A percentile compares a stretch with the other conserved stretches of the same genome.
These are phyloP conservation scores for Pilasporangium apinafurcum DNA, from an alignment of 352 stramenopile genomes.

Conservation along the genomic window DNA sequence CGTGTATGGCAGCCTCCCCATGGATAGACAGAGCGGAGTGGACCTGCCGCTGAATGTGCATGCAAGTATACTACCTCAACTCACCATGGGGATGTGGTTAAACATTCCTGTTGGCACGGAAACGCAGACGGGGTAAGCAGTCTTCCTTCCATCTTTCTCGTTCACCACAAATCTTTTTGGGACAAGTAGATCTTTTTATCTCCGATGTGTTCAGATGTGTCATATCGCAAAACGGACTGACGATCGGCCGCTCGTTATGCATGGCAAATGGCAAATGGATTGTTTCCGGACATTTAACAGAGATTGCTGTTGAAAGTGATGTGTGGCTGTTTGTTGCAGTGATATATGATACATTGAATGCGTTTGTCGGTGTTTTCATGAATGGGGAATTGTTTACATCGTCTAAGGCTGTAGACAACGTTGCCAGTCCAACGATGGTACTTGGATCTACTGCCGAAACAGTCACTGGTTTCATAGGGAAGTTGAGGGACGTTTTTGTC, in stretches of 20 bases:
- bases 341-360: slow-evolving; percentile 18
- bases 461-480: slow-evolving; percentile 20
- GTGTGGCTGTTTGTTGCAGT: slow-evolving; percentile 36
- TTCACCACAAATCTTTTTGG: too few relatives aligned
- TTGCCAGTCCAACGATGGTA: background rate
- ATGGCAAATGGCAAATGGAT: slow-evolving; percentile 23
- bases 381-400: slow-evolving; percentile 5
- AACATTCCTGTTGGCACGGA: slow-evolving; percentile 10
- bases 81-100: slow-evolving; percentile 43
- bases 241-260: slow-evolving; percentile 28
- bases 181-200: background rate
- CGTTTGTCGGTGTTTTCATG: slow-evolving; percentile 11
- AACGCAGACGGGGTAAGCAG: slow-evolving; percentile 10
- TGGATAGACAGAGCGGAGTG: slow-evolving; percentile 17
- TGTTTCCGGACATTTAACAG: slow-evolving; percentile 6
- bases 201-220: slow-evolving; percentile 20
- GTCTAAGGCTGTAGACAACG: background rate
- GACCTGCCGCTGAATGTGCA: slow-evolving; percentile 27
- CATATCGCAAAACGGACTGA: slow-evolving; percentile 34
- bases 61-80: slow-evolving; percentile 5
- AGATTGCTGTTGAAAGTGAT: slow-evolving; percentile 5
- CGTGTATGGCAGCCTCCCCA: slow-evolving; percentile 1
- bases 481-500: slow-evolving; percentile 33
- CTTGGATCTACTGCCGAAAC: slow-evolving; percentile 9
- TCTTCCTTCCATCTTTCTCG: background rate